Base-by-base conservation (phyloP, 2,329 filamentous ascomycete genomes). In the Metarhizium anisopliae region DNA sequence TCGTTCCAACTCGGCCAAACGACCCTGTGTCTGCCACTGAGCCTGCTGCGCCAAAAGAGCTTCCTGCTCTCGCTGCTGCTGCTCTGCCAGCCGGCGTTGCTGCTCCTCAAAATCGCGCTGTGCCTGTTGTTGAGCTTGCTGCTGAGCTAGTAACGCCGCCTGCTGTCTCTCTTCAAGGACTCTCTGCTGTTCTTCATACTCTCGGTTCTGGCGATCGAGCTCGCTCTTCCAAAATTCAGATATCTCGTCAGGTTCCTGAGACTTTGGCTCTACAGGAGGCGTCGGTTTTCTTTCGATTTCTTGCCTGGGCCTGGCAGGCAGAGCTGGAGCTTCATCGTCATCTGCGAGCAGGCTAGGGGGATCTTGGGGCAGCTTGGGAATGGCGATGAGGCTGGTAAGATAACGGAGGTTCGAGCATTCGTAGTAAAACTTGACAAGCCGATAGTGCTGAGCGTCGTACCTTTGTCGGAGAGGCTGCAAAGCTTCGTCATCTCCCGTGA, bases 371-470 rank as follows among this genome's bases (percentile, higher is more conserved):
- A 99, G 81, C 70, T 96, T 97, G 1, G 94, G 94, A 6, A 99
- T 90, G 2, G 90, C 95, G 67, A 99, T 97, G 53, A 99, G 78
- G 66, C 91, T 96, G 14, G 94, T 99, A 51, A 99, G 81, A 69
- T 99, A 99, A 63, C 94, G 87, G 55, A 99, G 80, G 70, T 97
- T 99, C 11, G 94, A 96, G 73, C 94, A 99, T 74, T 99, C 94
- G 72, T 97, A 97, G 75, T 99, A 99, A 74, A 97, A 99, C 67
- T 95, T 94, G 68, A 96, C 89, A 16, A 99, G 82, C 18, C 94
- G 89, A 76, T 97, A 93, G 71, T 99, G 94, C 67, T 97, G 94
- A 14, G 94, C 91, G 70, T 96, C 88, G 70, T 97, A 99, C 66
- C 93, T 82, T 59, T 86, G 83, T 56, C 93, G 86, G 6, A 99